phyloP scores from a whole-genome alignment of 2,329 filamentous ascomycete genomes.

The Pseudogymnoascus pannorum region DNA sequence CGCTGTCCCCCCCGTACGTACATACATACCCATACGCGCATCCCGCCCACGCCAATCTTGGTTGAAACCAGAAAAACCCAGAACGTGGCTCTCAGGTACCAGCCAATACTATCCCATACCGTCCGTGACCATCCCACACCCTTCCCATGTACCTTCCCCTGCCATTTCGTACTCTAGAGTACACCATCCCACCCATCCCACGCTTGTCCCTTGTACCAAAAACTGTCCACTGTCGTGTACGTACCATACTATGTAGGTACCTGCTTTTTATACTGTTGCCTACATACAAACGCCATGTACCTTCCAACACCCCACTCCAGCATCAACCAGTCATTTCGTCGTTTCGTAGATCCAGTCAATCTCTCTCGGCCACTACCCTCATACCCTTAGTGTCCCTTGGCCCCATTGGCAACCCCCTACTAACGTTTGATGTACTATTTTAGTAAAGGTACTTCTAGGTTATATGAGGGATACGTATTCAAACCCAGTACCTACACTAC shows the following conservation, averaged over 20 bases:
- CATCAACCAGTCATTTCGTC: not conserved
- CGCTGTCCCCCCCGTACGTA: too few species aligned
- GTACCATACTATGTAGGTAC: not conserved
- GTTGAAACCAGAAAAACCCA: constrained; percentile 5
- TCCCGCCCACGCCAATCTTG: not conserved
- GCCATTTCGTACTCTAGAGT: not conserved
- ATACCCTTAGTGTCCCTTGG: not conserved
- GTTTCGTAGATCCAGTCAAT: constrained; percentile 4
- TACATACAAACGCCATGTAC: not conserved
- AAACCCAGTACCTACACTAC: not conserved
- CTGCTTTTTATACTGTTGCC: not conserved
- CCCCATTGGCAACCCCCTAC: not conserved
- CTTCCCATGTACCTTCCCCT: not conserved
- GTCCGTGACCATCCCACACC: not conserved
- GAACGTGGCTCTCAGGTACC: constrained; percentile 6
- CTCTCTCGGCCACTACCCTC: not conserved
- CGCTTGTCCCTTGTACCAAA: not conserved
- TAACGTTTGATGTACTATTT: not conserved
- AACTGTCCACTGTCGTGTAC: not conserved
- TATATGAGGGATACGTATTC: not conserved
- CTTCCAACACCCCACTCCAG: not conserved
- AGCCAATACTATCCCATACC: not conserved
- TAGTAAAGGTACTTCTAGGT: not conserved
- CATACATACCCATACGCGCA: too few species aligned
- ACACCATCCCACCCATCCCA: too few species aligned